Conservation (phyloP, 225 moss, liverwort and hornwort genomes). For the Sphagnum contortum region DNA sequence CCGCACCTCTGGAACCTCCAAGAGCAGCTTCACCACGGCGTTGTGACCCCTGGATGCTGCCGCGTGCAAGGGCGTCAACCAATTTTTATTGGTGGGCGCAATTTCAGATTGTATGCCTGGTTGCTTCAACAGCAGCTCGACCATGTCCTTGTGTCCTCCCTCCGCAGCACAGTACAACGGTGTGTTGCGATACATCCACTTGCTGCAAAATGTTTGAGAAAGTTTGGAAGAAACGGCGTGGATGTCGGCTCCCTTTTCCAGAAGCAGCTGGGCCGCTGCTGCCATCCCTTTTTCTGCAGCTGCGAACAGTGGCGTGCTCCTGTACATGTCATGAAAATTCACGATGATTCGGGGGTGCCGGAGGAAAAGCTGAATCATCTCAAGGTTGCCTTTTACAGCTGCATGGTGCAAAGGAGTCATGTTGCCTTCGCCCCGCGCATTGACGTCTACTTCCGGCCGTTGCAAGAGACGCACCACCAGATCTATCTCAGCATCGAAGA, state of each 20-base stretch:
- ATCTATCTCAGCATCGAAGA: conserved; percentile 1
- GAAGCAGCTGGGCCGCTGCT: not conserved
- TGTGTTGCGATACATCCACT: not conserved
- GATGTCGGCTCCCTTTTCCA: not conserved
- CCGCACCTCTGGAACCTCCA: not conserved
- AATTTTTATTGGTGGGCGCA: not conserved
- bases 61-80: not conserved
- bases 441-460: conserved; percentile 1
- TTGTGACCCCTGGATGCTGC: not conserved
- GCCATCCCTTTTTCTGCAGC: conserved; percentile 3
- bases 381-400: not conserved
- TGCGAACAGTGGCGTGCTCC: not conserved
- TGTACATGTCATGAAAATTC: not conserved
- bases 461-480: not conserved
- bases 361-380: not conserved
- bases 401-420: conserved; percentile 1
- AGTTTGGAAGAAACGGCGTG: not conserved
- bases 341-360: not conserved
- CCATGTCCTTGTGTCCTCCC: not conserved
- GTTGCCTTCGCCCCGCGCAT: not conserved
- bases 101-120: conserved; percentile 1
- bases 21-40: not conserved
- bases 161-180: not conserved
- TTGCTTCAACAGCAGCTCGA: not conserved
- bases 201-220: too few relatives aligned